Evolutionary conservation across 768 basidiomycete genomes (phyloP), one percentile per base, ranked within the genome.

Genomic region (Auriscalpium microsporum): DNA sequence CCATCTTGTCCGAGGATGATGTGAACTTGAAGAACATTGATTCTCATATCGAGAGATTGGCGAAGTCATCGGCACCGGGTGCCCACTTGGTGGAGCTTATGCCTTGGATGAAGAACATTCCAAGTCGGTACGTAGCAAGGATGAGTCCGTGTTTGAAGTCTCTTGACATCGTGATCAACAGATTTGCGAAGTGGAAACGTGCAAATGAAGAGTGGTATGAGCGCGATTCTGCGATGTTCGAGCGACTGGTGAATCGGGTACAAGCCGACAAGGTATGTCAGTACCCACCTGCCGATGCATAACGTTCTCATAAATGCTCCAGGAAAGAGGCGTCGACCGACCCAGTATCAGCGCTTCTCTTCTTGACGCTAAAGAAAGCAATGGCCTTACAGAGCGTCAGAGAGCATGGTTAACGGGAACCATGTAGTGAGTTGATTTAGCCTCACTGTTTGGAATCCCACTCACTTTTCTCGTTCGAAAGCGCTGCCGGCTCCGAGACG

Each of bases 141-240:
- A 4, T 28, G 28, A 28, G 7, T 28, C 7, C 40, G 8, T 21
- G 34, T 45, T 21, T 45, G 19, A 3, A 9, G 45, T 8, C 7
- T 4, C 21, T 28, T n/a, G 11, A 48, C 8, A 23, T 19, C 23
- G 3, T 38, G 8, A 4, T 3, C n/a, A 14, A 9, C n/a, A 59
- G 58, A 46, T 52, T 58, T 44, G 58, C 58, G 19, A 59, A 59
- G 53, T 62, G 61, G 61, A 62, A 62, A 53, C 61, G 61, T 49
- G 56, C 62, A 5, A 61, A 52, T 4, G 56, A 55, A 28, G 50
- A 55, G 53, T 62, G 60, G 60, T 53, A 62, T 36, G 49, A 48
- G 42, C 42, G 34, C 35, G 60, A 62, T 19, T 57, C 56, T 13
- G 17, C 11, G 8, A 62, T 57, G 53, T 62, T 62, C n/a, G 48